Evolutionary conservation across 352 stramenopile genomes (phyloP).

Genomic region (Phytophthora podocarpi): DNA sequence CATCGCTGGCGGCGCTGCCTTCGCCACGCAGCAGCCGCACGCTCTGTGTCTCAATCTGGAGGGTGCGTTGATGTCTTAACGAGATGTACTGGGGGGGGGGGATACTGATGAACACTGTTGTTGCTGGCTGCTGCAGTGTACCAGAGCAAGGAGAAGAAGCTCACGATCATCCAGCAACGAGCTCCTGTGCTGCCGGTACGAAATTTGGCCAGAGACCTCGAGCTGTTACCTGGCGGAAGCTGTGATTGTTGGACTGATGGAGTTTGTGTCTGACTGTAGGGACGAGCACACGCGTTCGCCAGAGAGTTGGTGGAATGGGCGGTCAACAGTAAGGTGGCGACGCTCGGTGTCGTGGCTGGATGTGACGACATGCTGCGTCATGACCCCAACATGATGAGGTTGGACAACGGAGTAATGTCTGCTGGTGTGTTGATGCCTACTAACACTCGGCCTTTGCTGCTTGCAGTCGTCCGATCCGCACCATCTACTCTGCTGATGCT

Average conservation of each 20-base stretch:
- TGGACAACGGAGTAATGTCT: neutral
- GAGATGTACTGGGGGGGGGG: neutral
- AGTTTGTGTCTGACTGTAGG: conserved; percentile 36
- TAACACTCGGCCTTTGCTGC: conserved; percentile 2
- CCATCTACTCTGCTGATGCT: conserved; percentile 47
- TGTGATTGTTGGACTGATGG: neutral
- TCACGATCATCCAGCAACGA: conserved; percentile 83
- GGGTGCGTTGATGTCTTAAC: conserved; percentile 39
- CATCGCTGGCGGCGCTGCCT: conserved; percentile 63
- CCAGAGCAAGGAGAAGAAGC: conserved; percentile 57
- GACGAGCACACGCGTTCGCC: conserved; percentile 53
- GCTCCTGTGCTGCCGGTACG: conserved; percentile 53
- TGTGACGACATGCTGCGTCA: conserved; percentile 86
- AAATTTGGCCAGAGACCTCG: neutral
- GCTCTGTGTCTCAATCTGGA: conserved; percentile 80
- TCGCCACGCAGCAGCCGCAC: conserved; percentile 43
- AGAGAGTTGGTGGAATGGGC: conserved; percentile 69
- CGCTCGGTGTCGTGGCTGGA: conserved; percentile 62
- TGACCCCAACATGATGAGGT: conserved; percentile 77
- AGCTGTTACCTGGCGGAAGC: neutral
- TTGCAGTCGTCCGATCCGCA: conserved; percentile 62
- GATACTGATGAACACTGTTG: conserved; percentile 1
- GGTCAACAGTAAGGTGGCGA: conserved; percentile 39
- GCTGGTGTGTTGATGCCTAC: neutral
- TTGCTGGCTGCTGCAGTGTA: conserved; percentile 53